phyloP scores from a whole-genome alignment of 495 filamentous ascomycete genomes.

The Aspergillus olivimuriae region DNA sequence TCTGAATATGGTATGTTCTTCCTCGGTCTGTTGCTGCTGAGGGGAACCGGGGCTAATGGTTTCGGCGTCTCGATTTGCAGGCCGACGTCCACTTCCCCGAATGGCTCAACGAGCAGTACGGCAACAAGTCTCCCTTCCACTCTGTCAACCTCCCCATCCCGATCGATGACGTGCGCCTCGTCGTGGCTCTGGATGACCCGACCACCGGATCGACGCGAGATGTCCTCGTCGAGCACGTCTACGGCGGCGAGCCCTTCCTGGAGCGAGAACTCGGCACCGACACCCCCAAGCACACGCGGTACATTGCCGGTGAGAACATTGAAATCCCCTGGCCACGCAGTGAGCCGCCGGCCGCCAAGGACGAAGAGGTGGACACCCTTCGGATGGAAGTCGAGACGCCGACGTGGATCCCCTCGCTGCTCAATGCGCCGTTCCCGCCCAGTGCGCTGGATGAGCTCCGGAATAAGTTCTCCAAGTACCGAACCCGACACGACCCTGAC shows the following conservation, averaged over 20 bases:
- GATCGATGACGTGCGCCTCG: conserved; percentile 68
- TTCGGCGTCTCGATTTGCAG: conserved; percentile 28
- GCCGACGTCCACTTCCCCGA: conserved; percentile 51
- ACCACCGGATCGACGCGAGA: conserved; percentile 56
- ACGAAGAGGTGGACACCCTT: conserved; percentile 61
- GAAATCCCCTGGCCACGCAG: conserved; percentile 68
- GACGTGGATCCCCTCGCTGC: conserved; percentile 70
- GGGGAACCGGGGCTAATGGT: background rate
- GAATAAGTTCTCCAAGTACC: conserved; percentile 76
- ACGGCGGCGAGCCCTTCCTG: conserved; percentile 28
- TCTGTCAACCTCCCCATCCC: conserved; percentile 48
- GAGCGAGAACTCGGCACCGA: conserved; percentile 27
- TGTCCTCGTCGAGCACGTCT: conserved; percentile 66
- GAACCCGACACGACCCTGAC: conserved; percentile 68
- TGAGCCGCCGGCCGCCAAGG: conserved; percentile 33
- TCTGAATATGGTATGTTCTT: conserved; percentile 58
- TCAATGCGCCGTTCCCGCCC: conserved; percentile 70
- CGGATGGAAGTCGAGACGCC: conserved; percentile 66
- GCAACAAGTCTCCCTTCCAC: conserved; percentile 35
- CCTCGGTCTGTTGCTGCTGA: background rate
- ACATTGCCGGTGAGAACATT: conserved; percentile 41
- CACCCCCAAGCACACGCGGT: conserved; percentile 35
- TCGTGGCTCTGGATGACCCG: conserved; percentile 63
- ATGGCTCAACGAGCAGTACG: conserved; percentile 40
- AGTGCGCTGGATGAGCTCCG: conserved; percentile 81